phyloP scores from a whole-genome alignment of 495 filamentous ascomycete species.

The Xylaria sp. region DNA sequence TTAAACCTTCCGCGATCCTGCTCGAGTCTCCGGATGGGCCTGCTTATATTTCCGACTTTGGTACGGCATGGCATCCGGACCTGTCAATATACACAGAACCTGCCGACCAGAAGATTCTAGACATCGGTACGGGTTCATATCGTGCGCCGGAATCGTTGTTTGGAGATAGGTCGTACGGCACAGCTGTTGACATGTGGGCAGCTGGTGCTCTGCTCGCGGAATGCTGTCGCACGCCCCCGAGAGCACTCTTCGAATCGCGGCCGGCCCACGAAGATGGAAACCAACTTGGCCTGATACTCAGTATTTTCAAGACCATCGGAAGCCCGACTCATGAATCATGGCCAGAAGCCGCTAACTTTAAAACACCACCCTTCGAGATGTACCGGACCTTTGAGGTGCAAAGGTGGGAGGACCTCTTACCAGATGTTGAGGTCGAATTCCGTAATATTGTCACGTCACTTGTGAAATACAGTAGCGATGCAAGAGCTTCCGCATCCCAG shows the following conservation, averaged over 20 bases:
- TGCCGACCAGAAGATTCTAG: slow-evolving; percentile 75
- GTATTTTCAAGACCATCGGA: slow-evolving; percentile 87
- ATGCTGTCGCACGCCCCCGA: slow-evolving; percentile 58
- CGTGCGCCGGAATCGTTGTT: slow-evolving; percentile 91
- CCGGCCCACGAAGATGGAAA: slow-evolving; percentile 82
- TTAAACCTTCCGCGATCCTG: slow-evolving; percentile 92
- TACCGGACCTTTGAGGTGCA: slow-evolving; percentile 54
- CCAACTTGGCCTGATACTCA: slow-evolving; percentile 87
- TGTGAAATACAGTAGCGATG: slow-evolving; percentile 44
- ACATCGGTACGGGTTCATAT: slow-evolving; percentile 93
- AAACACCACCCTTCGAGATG: slow-evolving; percentile 62
- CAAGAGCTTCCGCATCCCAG: slow-evolving; percentile 38
- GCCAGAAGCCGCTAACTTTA: slow-evolving; percentile 65
- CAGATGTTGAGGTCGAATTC: slow-evolving; percentile 43
- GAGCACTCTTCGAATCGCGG: slow-evolving; percentile 74
- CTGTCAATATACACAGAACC: slow-evolving; percentile 67
- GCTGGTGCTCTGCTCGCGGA: slow-evolving; percentile 84
- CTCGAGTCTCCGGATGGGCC: slow-evolving; percentile 71
- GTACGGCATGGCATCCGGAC: slow-evolving; percentile 79
- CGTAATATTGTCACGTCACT: slow-evolving; percentile 40
- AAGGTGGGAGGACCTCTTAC: slow-evolving; percentile 49
- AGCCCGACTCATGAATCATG: slow-evolving; percentile 79
- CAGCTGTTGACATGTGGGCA: slow-evolving; percentile 85
- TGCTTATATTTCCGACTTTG: slow-evolving; percentile 87
- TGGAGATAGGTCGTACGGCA: slow-evolving; percentile 74